Percentiles rank a stretch among this genome's conserved stretches.
These are phyloP conservation scores for Penicillium hesseltinei DNA, from an alignment of 2,329 filamentous ascomycete species.

Conservation along the genomic window DNA sequence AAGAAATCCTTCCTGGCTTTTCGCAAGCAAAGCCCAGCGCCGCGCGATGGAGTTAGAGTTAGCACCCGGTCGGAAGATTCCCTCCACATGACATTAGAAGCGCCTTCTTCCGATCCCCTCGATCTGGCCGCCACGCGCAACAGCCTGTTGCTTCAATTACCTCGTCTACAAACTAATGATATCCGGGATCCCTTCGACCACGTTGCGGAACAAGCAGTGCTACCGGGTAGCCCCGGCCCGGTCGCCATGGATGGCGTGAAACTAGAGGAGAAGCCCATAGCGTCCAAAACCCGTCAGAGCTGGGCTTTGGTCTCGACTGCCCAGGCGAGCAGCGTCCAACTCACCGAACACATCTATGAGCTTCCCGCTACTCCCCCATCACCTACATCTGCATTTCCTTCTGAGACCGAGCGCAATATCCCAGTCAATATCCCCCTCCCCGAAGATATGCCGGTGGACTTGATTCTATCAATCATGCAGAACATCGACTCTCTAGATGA, in stretches of 20 bases:
- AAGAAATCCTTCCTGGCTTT: constrained; percentile 6
- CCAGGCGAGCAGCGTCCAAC: constrained; percentile 22
- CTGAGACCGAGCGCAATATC: constrained; percentile 8
- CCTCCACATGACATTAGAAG: neutral
- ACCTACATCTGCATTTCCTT: constrained; percentile 9
- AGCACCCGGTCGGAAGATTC: constrained; percentile 6
- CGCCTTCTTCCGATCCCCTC: neutral
- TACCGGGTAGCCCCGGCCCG: constrained; percentile 2
- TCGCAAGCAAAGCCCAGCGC: constrained; percentile 3
- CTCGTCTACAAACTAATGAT: constrained; percentile 21
- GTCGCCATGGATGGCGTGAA: neutral
- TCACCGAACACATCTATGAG: constrained; percentile 33
- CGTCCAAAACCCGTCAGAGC: constrained; percentile 13
- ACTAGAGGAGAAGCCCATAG: neutral
- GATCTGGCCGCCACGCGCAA: constrained; percentile 10
- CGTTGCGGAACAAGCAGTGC: neutral
- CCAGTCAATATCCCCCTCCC: constrained; percentile 37
- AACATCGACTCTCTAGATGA: constrained; percentile 52
- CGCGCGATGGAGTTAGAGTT: neutral
- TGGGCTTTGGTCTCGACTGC: constrained; percentile 18
- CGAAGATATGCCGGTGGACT: constrained; percentile 46
- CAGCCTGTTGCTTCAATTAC: constrained; percentile 20
- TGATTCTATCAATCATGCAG: constrained; percentile 54
- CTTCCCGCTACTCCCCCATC: constrained; percentile 31
- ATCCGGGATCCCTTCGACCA: constrained; percentile 10